Conservation (phyloP, 805 yeast genomes). For the Metschnikowia baotianmanensis region DNA sequence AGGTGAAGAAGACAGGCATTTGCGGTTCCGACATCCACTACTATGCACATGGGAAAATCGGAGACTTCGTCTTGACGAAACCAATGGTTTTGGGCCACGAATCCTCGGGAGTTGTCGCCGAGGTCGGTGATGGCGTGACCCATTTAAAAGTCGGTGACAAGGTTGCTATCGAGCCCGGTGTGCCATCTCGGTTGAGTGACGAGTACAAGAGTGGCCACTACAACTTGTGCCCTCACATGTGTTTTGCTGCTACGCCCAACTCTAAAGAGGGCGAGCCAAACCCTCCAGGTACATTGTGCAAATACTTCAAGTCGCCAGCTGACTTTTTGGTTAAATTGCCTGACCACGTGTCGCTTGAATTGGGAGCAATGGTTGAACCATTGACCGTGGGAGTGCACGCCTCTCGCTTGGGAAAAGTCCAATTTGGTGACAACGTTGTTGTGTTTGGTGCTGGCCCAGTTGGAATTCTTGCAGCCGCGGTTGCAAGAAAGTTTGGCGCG, state of each 20-base stretch:
- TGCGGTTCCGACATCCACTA: conserved; percentile 89
- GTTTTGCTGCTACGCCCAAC: conserved; percentile 89
- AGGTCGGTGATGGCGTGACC: conserved; percentile 65
- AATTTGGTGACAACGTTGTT: conserved; percentile 65
- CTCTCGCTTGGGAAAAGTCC: conserved; percentile 55
- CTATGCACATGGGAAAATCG: conserved; percentile 75
- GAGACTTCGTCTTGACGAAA: conserved; percentile 64
- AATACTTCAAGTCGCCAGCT: conserved; percentile 72
- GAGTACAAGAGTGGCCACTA: conserved; percentile 78
- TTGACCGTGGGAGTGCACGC: conserved; percentile 85
- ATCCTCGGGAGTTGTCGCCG: conserved; percentile 71
- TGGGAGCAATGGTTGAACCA: conserved; percentile 89
- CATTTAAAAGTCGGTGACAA: conserved; percentile 73
- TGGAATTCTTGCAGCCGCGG: conserved; percentile 72
- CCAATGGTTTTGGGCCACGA: conserved; percentile 94
- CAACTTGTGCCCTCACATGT: conserved; percentile 83
- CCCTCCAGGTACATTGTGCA: conserved; percentile 71
- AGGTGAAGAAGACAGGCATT: conserved; percentile 79
- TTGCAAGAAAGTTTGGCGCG: conserved; percentile 75
- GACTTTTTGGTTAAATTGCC: conserved; percentile 83
- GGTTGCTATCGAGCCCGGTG: conserved; percentile 89
- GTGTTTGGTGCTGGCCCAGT: conserved; percentile 92
- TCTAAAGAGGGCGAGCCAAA: conserved; percentile 61
- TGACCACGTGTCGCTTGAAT: conserved; percentile 71
- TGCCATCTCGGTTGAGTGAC: conserved; percentile 73